Conservation (phyloP, 2,329 filamentous ascomycete genomes). For the Penicillium psychrosexuale region DNA sequence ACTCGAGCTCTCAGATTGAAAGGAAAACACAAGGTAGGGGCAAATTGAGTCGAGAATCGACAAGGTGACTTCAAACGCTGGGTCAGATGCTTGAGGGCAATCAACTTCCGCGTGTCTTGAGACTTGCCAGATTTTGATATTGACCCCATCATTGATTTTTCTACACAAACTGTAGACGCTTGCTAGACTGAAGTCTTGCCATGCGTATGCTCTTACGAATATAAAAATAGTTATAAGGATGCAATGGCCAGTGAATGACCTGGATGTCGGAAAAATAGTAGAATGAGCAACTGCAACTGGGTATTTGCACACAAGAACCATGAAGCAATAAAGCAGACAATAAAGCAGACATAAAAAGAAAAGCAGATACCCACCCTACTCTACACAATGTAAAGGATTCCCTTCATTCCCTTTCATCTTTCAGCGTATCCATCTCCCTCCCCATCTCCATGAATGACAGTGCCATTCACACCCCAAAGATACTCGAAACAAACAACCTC, state of each 20-base stretch:
- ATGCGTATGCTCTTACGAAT: neutral
- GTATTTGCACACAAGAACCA: conserved; percentile 13
- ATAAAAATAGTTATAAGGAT: neutral
- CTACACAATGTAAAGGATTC: neutral
- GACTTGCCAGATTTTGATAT: neutral
- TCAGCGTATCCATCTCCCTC: neutral
- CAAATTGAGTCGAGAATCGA: neutral
- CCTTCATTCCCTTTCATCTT: neutral
- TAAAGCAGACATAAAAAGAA: neutral
- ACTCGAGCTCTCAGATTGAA: neutral
- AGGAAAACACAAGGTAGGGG: neutral
- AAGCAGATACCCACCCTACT: neutral
- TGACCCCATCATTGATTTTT: neutral
- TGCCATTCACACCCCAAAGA: neutral
- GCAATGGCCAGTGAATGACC: neutral
- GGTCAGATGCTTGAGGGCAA: neutral
- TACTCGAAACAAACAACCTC: neutral
- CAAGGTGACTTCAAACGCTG: neutral
- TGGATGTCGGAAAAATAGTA: neutral
- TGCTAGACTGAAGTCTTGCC: neutral
- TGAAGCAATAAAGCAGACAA: neutral
- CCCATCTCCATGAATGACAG: neutral
- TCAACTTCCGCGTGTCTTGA: neutral
- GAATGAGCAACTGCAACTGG: conserved; percentile 3
- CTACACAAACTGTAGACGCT: neutral